Conservation (phyloP, 306 rosid species). For the Mimosa bimucronata region DNA sequence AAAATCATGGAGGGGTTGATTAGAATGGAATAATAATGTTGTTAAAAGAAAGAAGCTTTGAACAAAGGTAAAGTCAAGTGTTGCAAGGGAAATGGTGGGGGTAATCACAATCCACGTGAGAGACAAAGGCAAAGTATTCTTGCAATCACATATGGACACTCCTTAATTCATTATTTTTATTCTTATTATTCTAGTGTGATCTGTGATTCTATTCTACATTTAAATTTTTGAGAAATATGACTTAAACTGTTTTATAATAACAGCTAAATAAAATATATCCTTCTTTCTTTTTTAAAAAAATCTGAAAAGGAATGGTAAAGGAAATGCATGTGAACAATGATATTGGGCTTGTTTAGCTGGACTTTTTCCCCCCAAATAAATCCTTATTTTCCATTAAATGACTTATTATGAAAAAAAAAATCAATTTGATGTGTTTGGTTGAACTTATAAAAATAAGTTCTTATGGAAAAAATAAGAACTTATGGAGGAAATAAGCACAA, state of each 20-base stretch:
- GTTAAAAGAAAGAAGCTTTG: neutral
- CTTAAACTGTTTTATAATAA: neutral
- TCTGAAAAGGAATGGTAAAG: neutral
- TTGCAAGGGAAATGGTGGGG: neutral
- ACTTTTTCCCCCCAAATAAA: too few relatives aligned
- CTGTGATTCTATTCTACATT: neutral
- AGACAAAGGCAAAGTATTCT: neutral
- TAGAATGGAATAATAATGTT: constrained; percentile 34
- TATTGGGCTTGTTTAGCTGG: too few relatives aligned
- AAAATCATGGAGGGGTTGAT: constrained; percentile 28
- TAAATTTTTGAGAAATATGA: neutral
- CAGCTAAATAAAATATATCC: neutral
- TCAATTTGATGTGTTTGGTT: too few relatives aligned
- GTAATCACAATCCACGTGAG: neutral
- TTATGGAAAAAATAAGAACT: too few relatives aligned
- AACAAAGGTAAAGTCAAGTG: neutral
- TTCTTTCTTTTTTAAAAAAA: neutral
- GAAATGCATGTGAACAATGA: neutral
- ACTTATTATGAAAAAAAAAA: too few relatives aligned
- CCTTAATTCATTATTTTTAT: constrained; percentile 10
- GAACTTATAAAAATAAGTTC: too few relatives aligned
- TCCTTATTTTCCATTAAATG: too few relatives aligned
- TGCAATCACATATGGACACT: constrained; percentile 39
- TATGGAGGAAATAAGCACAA: too few relatives aligned
- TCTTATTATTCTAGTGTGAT: neutral